phyloP scores from a whole-genome alignment of 2,329 filamentous ascomycete species.

The Aciculosporium take region DNA sequence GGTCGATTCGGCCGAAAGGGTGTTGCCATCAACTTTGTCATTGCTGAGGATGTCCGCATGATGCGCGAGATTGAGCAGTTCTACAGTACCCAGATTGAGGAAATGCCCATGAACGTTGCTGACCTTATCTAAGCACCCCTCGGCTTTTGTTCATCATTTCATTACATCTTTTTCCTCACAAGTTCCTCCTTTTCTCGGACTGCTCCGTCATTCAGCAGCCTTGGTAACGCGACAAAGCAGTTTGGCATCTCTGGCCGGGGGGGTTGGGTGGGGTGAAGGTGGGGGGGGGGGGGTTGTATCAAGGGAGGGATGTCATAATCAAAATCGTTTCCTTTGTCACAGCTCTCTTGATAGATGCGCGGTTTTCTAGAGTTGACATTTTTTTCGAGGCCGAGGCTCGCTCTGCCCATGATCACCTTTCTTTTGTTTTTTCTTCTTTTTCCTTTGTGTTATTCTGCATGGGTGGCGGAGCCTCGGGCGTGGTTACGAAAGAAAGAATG shows the following conservation, averaged over 20 bases:
- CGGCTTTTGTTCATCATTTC: neutral
- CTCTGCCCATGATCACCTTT: neutral
- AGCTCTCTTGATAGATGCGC: conserved; percentile 25
- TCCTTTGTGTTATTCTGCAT: conserved; percentile 1
- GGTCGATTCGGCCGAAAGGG: conserved; percentile 99
- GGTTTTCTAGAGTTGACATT: conserved; percentile 20
- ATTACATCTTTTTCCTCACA: conserved; percentile 13
- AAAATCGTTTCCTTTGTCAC: conserved; percentile 20
- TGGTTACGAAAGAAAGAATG: conserved; percentile 16
- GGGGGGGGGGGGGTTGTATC: neutral
- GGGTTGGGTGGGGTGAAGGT: neutral
- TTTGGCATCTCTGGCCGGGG: conserved; percentile 13
- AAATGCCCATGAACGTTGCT: conserved; percentile 96
- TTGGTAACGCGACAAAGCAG: conserved; percentile 13
- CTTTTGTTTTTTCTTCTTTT: neutral
- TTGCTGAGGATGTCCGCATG: conserved; percentile 97
- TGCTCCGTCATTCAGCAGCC: conserved; percentile 11
- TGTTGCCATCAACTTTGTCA: conserved; percentile 99
- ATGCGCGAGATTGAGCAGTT: conserved; percentile 99
- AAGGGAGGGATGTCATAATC: conserved; percentile 15
- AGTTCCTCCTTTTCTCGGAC: conserved; percentile 11
- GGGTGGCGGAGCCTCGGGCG: conserved; percentile 17
- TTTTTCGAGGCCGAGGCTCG: conserved; percentile 9
- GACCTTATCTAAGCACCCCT: conserved; percentile 54
- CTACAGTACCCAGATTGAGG: conserved; percentile 99